A percentile compares a stretch with the other conserved stretches of the same genome.
These are phyloP conservation scores for Dothistroma septosporum DNA, from an alignment of 2,329 filamentous ascomycete species.

Conservation along the genomic window DNA sequence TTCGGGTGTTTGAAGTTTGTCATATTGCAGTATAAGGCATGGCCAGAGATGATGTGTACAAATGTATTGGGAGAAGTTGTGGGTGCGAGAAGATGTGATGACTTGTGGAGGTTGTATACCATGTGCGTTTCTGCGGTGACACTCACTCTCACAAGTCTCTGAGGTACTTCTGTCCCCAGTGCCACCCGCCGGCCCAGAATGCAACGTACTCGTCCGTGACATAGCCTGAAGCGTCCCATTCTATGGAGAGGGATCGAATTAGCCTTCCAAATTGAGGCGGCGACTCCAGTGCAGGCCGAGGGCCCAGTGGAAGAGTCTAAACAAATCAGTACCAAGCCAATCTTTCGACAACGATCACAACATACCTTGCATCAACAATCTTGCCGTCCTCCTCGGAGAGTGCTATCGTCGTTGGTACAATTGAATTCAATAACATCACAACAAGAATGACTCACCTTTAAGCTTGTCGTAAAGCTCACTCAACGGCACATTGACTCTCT, in stretches of 20 bases:
- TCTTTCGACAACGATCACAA: not conserved
- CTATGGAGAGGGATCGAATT: conserved; percentile 22
- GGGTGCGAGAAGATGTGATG: not conserved
- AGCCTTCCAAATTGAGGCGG: conserved; percentile 30
- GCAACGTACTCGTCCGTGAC: conserved; percentile 33
- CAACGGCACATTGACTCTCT: conserved; percentile 57
- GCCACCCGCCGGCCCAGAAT: conserved; percentile 32
- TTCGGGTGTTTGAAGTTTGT: not conserved
- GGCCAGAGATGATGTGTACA: too few relatives aligned
- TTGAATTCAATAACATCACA: not conserved
- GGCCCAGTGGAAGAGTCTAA: conserved; percentile 58
- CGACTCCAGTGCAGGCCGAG: conserved; percentile 50
- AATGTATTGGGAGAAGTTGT: too few relatives aligned
- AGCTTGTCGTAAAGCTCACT: conserved; percentile 54
- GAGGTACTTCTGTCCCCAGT: conserved; percentile 14
- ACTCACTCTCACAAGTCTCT: not conserved
- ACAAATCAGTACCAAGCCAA: not conserved
- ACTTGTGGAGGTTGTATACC: not conserved
- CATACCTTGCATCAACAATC: conserved; percentile 49
- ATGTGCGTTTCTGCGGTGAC: not conserved
- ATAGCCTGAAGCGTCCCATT: conserved; percentile 29
- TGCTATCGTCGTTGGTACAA: conserved; percentile 27
- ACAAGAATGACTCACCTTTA: conserved; percentile 35
- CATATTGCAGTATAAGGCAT: too few relatives aligned
- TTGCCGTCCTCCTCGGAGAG: conserved; percentile 46